A percentile compares a stretch with the other conserved stretches of the same genome.
These are phyloP conservation scores for Aureobasidium subglaciale DNA, from an alignment of 2,329 filamentous ascomycete species.

Conservation along the genomic window DNA sequence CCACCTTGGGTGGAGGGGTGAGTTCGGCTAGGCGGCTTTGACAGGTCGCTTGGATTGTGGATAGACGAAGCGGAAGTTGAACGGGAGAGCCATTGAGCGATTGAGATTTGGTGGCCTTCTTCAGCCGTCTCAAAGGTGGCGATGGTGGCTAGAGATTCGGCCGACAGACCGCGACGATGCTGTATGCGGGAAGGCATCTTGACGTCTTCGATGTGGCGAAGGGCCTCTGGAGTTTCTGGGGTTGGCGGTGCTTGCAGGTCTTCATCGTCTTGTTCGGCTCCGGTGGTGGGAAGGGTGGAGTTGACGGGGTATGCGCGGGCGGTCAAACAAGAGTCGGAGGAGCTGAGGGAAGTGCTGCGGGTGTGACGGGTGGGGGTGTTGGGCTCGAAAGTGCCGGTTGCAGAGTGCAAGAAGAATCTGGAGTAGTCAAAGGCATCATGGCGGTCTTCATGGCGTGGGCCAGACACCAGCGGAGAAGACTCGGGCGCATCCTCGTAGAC, in stretches of 20 bases:
- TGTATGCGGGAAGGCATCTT: conserved; percentile 23
- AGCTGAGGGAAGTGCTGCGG: background rate
- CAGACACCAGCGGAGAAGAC: conserved; percentile 10
- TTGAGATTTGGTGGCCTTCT: background rate
- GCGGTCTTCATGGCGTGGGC: conserved; percentile 72
- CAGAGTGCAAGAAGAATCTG: conserved; percentile 89
- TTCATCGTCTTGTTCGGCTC: background rate
- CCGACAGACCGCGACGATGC: conserved; percentile 45
- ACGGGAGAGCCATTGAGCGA: conserved; percentile 9
- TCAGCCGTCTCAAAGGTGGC: conserved; percentile 57
- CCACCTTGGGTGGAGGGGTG: background rate
- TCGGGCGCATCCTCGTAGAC: conserved; percentile 39
- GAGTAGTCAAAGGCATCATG: conserved; percentile 96
- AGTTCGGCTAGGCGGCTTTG: background rate
- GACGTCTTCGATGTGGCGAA: conserved; percentile 24
- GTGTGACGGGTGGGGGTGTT: background rate
- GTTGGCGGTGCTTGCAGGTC: background rate
- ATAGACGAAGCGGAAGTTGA: background rate
- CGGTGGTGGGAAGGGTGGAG: background rate
- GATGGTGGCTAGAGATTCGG: conserved; percentile 54
- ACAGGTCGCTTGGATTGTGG: background rate
- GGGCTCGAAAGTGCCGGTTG: conserved; percentile 67
- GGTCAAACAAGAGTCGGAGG: background rate
- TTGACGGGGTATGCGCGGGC: background rate
- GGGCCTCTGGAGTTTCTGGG: conserved; percentile 28